Evolutionary conservation across 495 filamentous ascomycete species (phyloP), one percentile per base, ranked within the genome.

Genomic region (Penicillium fimorum): DNA sequence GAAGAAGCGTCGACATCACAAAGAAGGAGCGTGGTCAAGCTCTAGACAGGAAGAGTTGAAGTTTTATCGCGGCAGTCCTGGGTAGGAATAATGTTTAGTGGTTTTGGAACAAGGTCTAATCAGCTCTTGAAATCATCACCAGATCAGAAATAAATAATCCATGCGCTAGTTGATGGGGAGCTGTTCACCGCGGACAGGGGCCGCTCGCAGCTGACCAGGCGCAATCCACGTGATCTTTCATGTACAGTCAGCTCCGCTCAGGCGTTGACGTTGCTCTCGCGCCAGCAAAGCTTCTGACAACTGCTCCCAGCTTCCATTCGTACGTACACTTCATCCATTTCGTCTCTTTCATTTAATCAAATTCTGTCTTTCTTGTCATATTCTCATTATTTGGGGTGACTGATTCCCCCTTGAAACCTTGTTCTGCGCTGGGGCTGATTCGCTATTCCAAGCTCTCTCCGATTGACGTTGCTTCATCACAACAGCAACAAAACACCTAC

Each of bases 221-320:
- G 57, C 55, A 50, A 58, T 56, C 37, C 64, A 69, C 66, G 66
- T 69, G 66, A 69, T 47, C 24, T 0, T 11, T 7, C 13, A 47
- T 7, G 47, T 32, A 63, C 59, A 68, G 61, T 64, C 68, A 66
- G 64, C 63, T 51, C 69, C 35, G 52, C 52, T 54, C 52, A 29
- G 42, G 42, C 69, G 65, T 74, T 74, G 72, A 77, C 74, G 74
- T 75, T 73, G 73, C 60, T 55, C 70, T 71, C 70, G 62, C 66
- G 64, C 60, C 61, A 58, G 58, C 58, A 58, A 65, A 71, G 70
- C 70, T 73, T 71, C 69, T 59, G 65, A 52, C 69, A 62, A 60
- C 65, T 65, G 63, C 67, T 73, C 56, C 62, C 62, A 66, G 51
- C 62, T 66, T 65, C 60, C 59, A 67, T 67, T 65, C 35, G 33